Evolutionary conservation across 768 basidiomycete genomes (phyloP).

Genomic region (Xerocomellus dryophilus): DNA sequence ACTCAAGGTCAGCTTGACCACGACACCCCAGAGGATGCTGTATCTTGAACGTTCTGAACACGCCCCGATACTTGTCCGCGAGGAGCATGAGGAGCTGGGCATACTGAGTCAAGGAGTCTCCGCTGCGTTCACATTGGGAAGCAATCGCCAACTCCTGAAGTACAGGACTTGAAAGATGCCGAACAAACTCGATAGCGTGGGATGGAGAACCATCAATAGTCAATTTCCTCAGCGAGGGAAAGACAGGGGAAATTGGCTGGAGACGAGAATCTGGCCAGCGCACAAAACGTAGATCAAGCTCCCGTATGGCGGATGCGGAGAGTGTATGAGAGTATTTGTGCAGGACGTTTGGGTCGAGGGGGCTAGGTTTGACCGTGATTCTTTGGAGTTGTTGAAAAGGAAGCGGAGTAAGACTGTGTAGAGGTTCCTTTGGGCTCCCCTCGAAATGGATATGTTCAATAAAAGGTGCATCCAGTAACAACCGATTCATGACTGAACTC

Average conservation of each 20-base stretch:
- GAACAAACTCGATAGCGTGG: conserved; percentile 23
- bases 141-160: conserved; percentile 17
- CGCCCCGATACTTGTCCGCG: conserved; percentile 21
- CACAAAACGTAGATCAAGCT: conserved; percentile 24
- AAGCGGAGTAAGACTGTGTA: conserved; percentile 14
- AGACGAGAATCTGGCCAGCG: conserved; percentile 23
- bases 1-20: conserved; percentile 13
- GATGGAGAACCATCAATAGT: conserved; percentile 20
- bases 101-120: conserved; percentile 11
- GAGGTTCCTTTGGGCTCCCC: conserved; percentile 23
- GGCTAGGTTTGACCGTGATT: conserved; percentile 22
- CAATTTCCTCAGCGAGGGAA: conserved; percentile 21
- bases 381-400: conserved; percentile 19
- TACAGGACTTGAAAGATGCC: conserved; percentile 16
- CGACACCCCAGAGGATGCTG: conserved; percentile 19
- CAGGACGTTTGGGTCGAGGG: conserved; percentile 21
- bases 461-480: conserved; percentile 19
- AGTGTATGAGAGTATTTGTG: conserved; percentile 25
- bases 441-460: conserved; percentile 25
- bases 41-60: conserved; percentile 19
- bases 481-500: conserved; percentile 19
- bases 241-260: conserved; percentile 18
- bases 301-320: conserved; percentile 17
- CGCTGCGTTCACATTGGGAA: conserved; percentile 16
- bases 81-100: conserved; percentile 18